Conservation (phyloP, 768 basidiomycete species). For the Macrolepiota albuminosa region DNA sequence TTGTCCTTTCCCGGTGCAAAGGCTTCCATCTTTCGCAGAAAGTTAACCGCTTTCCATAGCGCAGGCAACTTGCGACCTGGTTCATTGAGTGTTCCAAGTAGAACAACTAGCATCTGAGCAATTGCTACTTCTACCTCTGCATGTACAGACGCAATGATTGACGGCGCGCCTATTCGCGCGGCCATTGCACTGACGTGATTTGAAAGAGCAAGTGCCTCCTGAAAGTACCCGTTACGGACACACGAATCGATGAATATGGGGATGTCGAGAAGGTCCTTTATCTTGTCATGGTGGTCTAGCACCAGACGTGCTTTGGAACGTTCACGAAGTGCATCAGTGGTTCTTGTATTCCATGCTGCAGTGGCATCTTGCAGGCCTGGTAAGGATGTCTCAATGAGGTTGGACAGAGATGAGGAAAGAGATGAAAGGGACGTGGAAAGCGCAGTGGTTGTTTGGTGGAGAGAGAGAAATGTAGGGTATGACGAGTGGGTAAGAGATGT, state of each 20-base stretch:
- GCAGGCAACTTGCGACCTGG: conserved; percentile 81
- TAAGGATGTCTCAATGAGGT: conserved; percentile 60
- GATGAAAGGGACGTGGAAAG: conserved; percentile 69
- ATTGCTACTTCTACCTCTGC: conserved; percentile 65
- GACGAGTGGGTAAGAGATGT: conserved; percentile 88
- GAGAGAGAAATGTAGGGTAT: conserved; percentile 87
- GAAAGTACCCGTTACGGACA: conserved; percentile 87
- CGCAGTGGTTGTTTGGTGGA: conserved; percentile 74
- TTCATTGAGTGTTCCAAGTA: conserved; percentile 75
- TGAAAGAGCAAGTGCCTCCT: conserved; percentile 85
- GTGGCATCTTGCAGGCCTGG: conserved; percentile 76
- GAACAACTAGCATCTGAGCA: conserved; percentile 70
- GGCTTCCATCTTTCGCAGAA: conserved; percentile 78
- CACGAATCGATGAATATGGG: conserved; percentile 91
- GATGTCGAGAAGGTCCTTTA: conserved; percentile 87
- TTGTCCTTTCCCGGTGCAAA: conserved; percentile 31
- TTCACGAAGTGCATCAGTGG: conserved; percentile 69
- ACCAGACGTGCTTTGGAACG: conserved; percentile 76
- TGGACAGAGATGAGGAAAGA: conserved; percentile 68
- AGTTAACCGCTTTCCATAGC: conserved; percentile 86
- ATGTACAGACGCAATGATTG: conserved; percentile 56
- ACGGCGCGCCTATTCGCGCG: conserved; percentile 37
- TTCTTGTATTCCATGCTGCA: conserved; percentile 64
- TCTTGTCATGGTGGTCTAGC: conserved; percentile 92
- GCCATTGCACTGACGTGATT: conserved; percentile 59